These are phyloP conservation scores for Fusarium multiceps DNA, from an alignment of 2,329 filamentous ascomycete species.

Conservation along the genomic window DNA sequence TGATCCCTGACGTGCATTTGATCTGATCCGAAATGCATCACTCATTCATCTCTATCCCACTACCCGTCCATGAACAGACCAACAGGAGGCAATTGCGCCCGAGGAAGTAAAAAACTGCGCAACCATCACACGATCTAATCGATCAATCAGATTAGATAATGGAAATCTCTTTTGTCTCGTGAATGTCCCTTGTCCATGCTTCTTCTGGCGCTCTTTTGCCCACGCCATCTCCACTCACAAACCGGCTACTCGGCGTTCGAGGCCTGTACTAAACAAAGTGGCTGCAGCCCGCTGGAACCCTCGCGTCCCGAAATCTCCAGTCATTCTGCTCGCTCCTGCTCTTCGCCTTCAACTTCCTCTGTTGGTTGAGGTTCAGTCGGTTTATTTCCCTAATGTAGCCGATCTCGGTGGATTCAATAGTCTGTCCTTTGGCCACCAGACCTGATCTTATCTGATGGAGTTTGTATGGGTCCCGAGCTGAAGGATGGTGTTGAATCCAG, in stretches of 20 bases:
- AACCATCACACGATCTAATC: slow-evolving; percentile 33
- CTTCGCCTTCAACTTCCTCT: background rate
- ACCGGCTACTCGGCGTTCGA: slow-evolving; percentile 29
- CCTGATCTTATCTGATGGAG: slow-evolving; percentile 44
- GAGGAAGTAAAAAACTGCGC: background rate
- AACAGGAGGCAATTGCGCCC: background rate
- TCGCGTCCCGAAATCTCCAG: slow-evolving; percentile 15
- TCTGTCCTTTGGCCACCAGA: slow-evolving; percentile 16
- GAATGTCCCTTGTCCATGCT: background rate
- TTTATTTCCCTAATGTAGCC: slow-evolving; percentile 16
- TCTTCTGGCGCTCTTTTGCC: background rate
- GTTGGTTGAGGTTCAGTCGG: background rate
- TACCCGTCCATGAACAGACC: background rate
- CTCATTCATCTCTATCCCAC: background rate
- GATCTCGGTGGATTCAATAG: slow-evolving; percentile 29
- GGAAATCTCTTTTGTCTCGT: slow-evolving; percentile 9
- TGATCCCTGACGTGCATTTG: background rate
- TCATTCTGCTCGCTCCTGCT: background rate
- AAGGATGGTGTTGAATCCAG: background rate
- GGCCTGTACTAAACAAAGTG: slow-evolving; percentile 34
- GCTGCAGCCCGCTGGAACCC: slow-evolving; percentile 29
- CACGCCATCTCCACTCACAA: slow-evolving; percentile 15
- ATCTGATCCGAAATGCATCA: background rate
- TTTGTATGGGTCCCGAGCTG: slow-evolving; percentile 22
- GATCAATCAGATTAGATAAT: slow-evolving; percentile 45